These are phyloP conservation scores for Linderniella brevidens DNA, from an alignment of 257 asterid species.

Conservation along the genomic window DNA sequence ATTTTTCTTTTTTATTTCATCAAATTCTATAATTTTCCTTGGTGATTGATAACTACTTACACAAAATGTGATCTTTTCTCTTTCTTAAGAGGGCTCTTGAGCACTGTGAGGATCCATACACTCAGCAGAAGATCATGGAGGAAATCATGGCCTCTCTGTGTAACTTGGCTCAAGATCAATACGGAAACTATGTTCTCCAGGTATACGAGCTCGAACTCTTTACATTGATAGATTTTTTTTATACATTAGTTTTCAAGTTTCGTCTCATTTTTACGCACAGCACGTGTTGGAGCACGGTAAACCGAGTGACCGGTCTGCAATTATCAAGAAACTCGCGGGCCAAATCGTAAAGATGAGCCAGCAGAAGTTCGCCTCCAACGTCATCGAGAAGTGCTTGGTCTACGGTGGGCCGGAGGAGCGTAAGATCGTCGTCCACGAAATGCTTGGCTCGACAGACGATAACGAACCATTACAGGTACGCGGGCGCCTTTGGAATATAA, in stretches of 20 bases:
- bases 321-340: slow-evolving; percentile 62
- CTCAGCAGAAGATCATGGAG: slow-evolving; percentile 44
- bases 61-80: no score
- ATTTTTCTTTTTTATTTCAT: no score
- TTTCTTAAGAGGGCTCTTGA: slow-evolving; percentile 62
- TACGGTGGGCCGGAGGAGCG: slow-evolving; percentile 62
- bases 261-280: slow-evolving; percentile 13
- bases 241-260: no score
- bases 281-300: slow-evolving; percentile 76
- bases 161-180: slow-evolving; percentile 68
- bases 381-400: slow-evolving; percentile 75
- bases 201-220: no score
- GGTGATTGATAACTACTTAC: no score
- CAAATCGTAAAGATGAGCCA: slow-evolving; percentile 32
- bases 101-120: slow-evolving; percentile 47
- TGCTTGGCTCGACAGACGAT: slow-evolving; percentile 82
- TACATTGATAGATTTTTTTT: no score
- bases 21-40: no score
- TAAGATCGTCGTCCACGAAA: slow-evolving; percentile 53
- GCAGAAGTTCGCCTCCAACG: slow-evolving; percentile 56
- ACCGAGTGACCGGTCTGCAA: slow-evolving; percentile 52
- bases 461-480: slow-evolving; percentile 80
- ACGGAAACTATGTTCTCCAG: slow-evolving; percentile 89
- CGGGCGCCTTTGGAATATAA: no score
- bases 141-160: slow-evolving; percentile 64